Conservation (phyloP, 139 green algal genomes). For the Eudorina sp. region DNA sequence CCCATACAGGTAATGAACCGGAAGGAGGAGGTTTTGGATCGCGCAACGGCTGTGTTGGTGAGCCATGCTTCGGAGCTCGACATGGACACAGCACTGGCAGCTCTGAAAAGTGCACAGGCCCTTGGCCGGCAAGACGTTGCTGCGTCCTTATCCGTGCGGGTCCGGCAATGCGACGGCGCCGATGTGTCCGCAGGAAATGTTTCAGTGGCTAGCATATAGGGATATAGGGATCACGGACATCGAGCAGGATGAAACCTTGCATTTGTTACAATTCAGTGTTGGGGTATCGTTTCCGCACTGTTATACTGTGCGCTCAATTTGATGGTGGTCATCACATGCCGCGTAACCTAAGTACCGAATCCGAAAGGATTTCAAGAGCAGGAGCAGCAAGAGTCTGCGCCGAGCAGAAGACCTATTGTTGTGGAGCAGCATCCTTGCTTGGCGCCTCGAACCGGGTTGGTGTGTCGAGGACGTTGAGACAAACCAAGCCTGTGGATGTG, state of each 20-base stretch:
- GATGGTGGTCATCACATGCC: no score
- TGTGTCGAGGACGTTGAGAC: slow-evolving; percentile 52
- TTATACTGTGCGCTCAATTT: no score
- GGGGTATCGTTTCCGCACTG: no score
- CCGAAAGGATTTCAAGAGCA: no score
- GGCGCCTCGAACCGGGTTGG: slow-evolving; percentile 51
- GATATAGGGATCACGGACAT: no score
- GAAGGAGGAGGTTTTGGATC: not conserved
- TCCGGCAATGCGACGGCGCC: not conserved
- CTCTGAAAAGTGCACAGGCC: not conserved
- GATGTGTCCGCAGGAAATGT: not conserved
- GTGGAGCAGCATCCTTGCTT: not conserved
- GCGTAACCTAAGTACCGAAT: no score
- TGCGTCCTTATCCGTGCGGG: slow-evolving; percentile 13
- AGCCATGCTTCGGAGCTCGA: not conserved
- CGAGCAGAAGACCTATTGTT: slow-evolving; percentile 15
- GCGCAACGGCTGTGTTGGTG: not conserved
- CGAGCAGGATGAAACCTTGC: no score
- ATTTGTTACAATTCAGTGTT: no score
- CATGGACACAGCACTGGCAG: not conserved
- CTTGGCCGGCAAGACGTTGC: slow-evolving; percentile 5
- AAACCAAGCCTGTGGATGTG: slow-evolving; percentile 43
- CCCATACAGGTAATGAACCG: slow-evolving; percentile 8
- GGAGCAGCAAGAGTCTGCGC: no score
- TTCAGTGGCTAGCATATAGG: not conserved